These are phyloP conservation scores for Orbilia brochopaga DNA, from an alignment of 2,329 filamentous ascomycete species.

Conservation along the genomic window DNA sequence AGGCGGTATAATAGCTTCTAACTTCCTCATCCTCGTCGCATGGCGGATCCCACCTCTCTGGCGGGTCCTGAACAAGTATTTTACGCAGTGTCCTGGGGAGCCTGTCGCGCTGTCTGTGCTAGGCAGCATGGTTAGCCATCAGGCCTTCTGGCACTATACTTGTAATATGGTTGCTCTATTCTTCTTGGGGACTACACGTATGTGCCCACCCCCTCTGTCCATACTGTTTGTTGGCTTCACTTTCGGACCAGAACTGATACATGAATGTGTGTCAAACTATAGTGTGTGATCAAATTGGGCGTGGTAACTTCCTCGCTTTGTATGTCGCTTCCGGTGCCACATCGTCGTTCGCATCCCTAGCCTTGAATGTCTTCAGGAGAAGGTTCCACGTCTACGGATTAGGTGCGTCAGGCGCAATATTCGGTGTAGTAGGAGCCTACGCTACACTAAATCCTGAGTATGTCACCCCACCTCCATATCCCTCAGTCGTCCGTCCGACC, in stretches of 20 bases:
- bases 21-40: constrained; percentile 64
- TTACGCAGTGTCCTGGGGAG: constrained; percentile 69
- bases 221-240: not conserved
- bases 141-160: constrained; percentile 66
- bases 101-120: constrained; percentile 69
- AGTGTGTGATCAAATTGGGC: constrained; percentile 73
- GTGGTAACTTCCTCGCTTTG: constrained; percentile 72
- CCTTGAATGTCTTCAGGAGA: constrained; percentile 58
- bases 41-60: constrained; percentile 73
- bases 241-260: not conserved
- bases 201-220: constrained; percentile 28
- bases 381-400: constrained; percentile 63
- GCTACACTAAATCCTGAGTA: constrained; percentile 53
- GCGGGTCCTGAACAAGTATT: constrained; percentile 71
- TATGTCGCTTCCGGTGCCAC: constrained; percentile 67
- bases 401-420: constrained; percentile 71
- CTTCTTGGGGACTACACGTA: constrained; percentile 67
- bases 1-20: constrained; percentile 67
- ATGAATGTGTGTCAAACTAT: constrained; percentile 13
- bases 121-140: constrained; percentile 73
- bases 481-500: constrained; percentile 62
- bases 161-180: constrained; percentile 71
- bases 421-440: constrained; percentile 68
- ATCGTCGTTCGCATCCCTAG: constrained; percentile 67
- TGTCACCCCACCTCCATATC: constrained; percentile 3